These are phyloP conservation scores for Saccharum hybrid DNA, from an alignment of 202 grass and related monocot species.

Conservation along the genomic window DNA sequence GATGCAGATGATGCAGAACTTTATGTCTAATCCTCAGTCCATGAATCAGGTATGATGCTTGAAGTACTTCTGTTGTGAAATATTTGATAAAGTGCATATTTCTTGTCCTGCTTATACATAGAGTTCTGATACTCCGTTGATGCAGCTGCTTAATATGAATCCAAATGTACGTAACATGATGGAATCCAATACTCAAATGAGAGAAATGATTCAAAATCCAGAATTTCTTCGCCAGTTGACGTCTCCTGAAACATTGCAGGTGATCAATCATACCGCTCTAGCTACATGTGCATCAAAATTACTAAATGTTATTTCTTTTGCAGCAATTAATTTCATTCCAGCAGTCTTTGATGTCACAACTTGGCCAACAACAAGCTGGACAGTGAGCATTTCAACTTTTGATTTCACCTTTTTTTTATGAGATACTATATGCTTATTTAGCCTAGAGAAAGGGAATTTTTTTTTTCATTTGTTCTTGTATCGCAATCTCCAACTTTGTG, in stretches of 20 bases:
- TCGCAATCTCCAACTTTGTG: neutral
- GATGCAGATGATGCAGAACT: slow-evolving; percentile 87
- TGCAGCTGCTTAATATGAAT: slow-evolving; percentile 73
- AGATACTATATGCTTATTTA: slow-evolving; percentile 13
- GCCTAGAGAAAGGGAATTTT: neutral
- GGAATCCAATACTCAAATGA: slow-evolving; percentile 77
- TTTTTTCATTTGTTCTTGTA: slow-evolving; percentile 19
- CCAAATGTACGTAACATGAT: slow-evolving; percentile 69
- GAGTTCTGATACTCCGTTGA: slow-evolving; percentile 20
- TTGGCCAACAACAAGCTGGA: slow-evolving; percentile 63
- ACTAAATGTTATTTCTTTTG: slow-evolving; percentile 26
- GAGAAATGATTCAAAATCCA: slow-evolving; percentile 86
- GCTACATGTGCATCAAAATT: slow-evolving; percentile 3
- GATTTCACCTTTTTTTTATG: neutral
- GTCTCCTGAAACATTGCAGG: slow-evolving; percentile 85
- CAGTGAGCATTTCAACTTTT: slow-evolving; percentile 61
- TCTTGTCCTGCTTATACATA: neutral
- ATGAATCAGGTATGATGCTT: slow-evolving; percentile 75
- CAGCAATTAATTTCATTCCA: slow-evolving; percentile 81
- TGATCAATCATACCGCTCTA: slow-evolving; percentile 51
- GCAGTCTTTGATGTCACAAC: slow-evolving; percentile 58
- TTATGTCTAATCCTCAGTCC: slow-evolving; percentile 82
- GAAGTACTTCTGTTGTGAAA: slow-evolving; percentile 16
- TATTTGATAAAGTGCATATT: slow-evolving; percentile 33
- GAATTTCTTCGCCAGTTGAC: slow-evolving; percentile 81